Conservation (phyloP, 2,329 filamentous ascomycete species). For the Penicillium sp. region DNA sequence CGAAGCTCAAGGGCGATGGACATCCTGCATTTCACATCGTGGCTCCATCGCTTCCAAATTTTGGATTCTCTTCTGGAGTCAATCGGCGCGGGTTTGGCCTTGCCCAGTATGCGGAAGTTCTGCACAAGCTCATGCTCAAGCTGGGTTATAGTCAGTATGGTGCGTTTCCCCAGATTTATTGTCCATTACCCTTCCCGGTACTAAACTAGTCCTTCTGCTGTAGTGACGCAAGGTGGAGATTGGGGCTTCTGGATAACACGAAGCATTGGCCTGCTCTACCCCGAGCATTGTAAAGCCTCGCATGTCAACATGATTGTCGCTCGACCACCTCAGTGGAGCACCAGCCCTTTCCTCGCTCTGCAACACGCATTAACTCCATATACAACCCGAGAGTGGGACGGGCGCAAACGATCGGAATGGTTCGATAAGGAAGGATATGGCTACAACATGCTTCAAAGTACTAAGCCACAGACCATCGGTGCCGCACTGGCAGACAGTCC, state of each 20-base stretch:
- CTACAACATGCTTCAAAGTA: slow-evolving; percentile 64
- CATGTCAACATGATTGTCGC: slow-evolving; percentile 64
- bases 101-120: slow-evolving; percentile 64
- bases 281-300: slow-evolving; percentile 58
- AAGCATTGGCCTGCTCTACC: slow-evolving; percentile 61
- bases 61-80: slow-evolving; percentile 55
- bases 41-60: slow-evolving; percentile 58
- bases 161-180: slow-evolving; percentile 16
- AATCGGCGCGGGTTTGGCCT: slow-evolving; percentile 55
- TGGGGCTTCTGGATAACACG: slow-evolving; percentile 69
- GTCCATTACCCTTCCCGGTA: background rate
- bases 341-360: slow-evolving; percentile 58
- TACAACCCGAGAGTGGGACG: slow-evolving; percentile 18
- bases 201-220: background rate
- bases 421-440: slow-evolving; percentile 34
- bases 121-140: slow-evolving; percentile 68
- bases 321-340: slow-evolving; percentile 51
- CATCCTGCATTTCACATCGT: slow-evolving; percentile 56
- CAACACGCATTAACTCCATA: slow-evolving; percentile 25
- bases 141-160: slow-evolving; percentile 67
- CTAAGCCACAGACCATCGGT: slow-evolving; percentile 72
- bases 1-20: slow-evolving; percentile 41
- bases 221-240: slow-evolving; percentile 64
- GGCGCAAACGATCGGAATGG: slow-evolving; percentile 21
- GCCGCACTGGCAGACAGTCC: slow-evolving; percentile 71